Evolutionary conservation across 2,329 filamentous ascomycete species (phyloP).

Genomic region (Pseudopyricularia cyperi): DNA sequence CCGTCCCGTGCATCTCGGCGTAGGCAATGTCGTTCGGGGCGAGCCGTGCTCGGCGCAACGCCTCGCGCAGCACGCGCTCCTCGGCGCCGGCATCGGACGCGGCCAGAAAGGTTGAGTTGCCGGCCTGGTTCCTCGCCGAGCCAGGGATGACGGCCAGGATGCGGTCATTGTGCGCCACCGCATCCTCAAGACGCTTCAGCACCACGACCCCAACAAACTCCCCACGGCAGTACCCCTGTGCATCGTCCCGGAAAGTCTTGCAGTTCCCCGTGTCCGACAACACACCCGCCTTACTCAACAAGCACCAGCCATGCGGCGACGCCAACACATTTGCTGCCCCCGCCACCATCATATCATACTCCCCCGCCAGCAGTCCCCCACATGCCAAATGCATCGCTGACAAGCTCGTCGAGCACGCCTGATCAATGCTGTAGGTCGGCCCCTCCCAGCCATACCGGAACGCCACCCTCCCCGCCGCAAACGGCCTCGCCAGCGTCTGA

Average conservation of each 20-base stretch:
- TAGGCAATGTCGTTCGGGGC: conserved; percentile 46
- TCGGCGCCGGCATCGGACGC: conserved; percentile 47
- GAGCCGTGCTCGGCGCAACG: conserved; percentile 43
- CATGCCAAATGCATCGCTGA: conserved; percentile 42
- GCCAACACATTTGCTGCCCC: conserved; percentile 44
- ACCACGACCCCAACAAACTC: conserved; percentile 30
- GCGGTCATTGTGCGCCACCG: conserved; percentile 27
- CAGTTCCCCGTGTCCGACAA: conserved; percentile 31
- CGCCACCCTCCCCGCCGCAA: conserved; percentile 35
- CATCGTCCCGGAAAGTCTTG: conserved; percentile 52
- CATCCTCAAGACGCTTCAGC: conserved; percentile 32
- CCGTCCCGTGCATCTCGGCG: conserved; percentile 58
- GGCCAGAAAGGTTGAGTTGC: conserved; percentile 49
- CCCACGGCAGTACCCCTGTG: conserved; percentile 35
- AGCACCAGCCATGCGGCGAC: conserved; percentile 46
- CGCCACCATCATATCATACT: conserved; percentile 53
- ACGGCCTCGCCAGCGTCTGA: conserved; percentile 35
- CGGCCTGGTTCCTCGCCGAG: conserved; percentile 50
- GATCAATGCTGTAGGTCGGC: conserved; percentile 23
- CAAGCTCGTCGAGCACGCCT: conserved; percentile 25
- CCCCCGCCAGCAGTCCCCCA: conserved; percentile 44
- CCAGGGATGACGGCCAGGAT: conserved; percentile 46
- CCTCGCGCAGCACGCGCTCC: conserved; percentile 39
- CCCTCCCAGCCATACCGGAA: conserved; percentile 27
- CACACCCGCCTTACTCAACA: conserved; percentile 52